These are phyloP conservation scores for Digitaria exilis DNA, from an alignment of 202 grass and related monocot species.

Conservation along the genomic window DNA sequence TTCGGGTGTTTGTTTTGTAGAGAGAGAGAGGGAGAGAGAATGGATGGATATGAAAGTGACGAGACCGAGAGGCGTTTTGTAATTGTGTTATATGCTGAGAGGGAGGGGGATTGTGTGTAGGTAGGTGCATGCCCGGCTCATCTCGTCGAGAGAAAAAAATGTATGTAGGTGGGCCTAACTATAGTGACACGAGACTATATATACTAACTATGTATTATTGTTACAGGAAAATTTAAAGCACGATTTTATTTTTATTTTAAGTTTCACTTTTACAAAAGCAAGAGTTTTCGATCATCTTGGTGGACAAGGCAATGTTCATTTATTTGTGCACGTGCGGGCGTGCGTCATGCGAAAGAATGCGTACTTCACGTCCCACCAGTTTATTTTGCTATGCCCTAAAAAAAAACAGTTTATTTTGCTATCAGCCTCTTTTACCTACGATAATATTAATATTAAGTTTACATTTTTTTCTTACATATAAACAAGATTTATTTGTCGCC, in stretches of 20 bases:
- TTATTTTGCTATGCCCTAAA: too few species aligned
- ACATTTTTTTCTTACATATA: background rate
- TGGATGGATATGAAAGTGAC: conserved; percentile 42
- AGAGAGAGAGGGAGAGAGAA: too few species aligned
- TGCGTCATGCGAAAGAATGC: too few species aligned
- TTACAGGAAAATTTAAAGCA: background rate
- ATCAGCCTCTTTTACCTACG: background rate
- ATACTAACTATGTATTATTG: background rate
- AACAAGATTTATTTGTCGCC: background rate
- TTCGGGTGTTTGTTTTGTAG: conserved; percentile 32
- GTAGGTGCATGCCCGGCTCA: background rate
- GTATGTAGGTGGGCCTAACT: background rate
- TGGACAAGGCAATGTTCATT: background rate
- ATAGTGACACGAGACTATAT: background rate
- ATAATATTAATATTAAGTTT: too few species aligned
- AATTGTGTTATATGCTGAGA: conserved; percentile 29
- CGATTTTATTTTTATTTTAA: background rate
- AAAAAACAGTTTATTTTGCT: too few species aligned
- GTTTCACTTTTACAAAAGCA: background rate
- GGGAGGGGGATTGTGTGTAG: background rate
- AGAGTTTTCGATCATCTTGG: background rate
- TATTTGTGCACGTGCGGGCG: background rate
- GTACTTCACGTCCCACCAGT: background rate
- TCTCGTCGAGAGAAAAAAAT: background rate
- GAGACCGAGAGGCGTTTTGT: conserved; percentile 23